Evolutionary conservation across 2,329 filamentous ascomycete species (phyloP).

Genomic region (Beauveria bassiana): DNA sequence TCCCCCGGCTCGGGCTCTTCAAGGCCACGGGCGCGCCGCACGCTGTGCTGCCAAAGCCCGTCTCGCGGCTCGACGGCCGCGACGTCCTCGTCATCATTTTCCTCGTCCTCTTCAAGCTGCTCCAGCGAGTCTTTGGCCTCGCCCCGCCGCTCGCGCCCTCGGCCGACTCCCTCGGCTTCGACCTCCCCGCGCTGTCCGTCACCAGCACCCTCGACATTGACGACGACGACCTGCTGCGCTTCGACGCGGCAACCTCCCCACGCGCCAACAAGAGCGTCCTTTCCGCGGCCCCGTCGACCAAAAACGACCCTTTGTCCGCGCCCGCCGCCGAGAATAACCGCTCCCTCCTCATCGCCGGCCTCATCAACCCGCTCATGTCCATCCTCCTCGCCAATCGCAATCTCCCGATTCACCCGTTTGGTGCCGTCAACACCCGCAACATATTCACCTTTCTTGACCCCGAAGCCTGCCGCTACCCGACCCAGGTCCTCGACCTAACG

Average conservation of each 20-base stretch:
- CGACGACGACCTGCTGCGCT: conserved; percentile 7
- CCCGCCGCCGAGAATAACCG: neutral
- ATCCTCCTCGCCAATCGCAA: conserved; percentile 12
- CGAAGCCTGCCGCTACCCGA: conserved; percentile 9
- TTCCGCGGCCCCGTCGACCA: neutral
- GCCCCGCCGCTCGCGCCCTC: conserved; percentile 1
- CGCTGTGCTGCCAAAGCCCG: conserved; percentile 10
- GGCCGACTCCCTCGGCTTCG: conserved; percentile 5
- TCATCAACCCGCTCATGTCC: conserved; percentile 13
- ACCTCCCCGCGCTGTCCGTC: conserved; percentile 11
- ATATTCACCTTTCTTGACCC: conserved; percentile 10
- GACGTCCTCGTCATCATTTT: conserved; percentile 9
- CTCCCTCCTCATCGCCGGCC: conserved; percentile 9
- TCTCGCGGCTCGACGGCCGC: conserved; percentile 9
- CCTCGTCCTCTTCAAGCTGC: conserved; percentile 8
- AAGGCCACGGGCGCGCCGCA: conserved; percentile 3
- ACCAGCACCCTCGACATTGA: conserved; percentile 10
- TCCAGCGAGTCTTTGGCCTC: neutral
- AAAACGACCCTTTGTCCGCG: neutral
- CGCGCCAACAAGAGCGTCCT: neutral
- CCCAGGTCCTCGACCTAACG: conserved; percentile 2
- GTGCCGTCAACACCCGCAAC: conserved; percentile 12
- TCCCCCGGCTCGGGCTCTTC: conserved; percentile 1
- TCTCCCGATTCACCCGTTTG: conserved; percentile 9
- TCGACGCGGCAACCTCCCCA: conserved; percentile 5